Evolutionary conservation across 257 asterid genomes (phyloP), one percentile per base, ranked within the genome.

Genomic region (Salvia miltiorrhiza): DNA sequence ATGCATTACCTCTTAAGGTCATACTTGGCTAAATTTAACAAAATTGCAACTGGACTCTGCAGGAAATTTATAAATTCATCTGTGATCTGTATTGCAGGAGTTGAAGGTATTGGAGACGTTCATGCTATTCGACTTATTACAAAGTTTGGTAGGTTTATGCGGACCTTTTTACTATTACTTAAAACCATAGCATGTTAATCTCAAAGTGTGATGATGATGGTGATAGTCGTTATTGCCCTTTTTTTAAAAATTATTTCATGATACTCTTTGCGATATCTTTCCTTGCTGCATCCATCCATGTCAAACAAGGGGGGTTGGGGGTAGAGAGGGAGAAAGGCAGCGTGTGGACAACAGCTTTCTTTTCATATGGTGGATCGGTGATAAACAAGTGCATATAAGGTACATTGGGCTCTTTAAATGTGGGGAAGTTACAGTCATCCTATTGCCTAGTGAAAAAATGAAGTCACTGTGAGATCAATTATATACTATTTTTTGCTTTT

Each of bases 81-180:
- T 39, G 50, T 59, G 20, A 50, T 23, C 21, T 73, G 21, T 32
- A 72, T 53, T 88, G 83, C 91, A 94, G 99, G 99, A 54, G 97
- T 94, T 78, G 87, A 80, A 14, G 97, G 97, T 50, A 94, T 93
- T 75, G 99, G 97, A 81, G 81, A 85, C 73, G 90, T 86, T 52
- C 93, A 90, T 83, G 99, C 96, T 45, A 54, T 89, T 79, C 91
- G 87, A 74, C 77, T 94, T 72, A 86, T 94, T 70, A 85, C 89
- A 59, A 88, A 89, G 76, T 94, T 90, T 77, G 99, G 97, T 91
- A 88, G 63, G 84, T 71, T 48, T 30, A 40, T 58, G 9, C 64
- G 69, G 63, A 53, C 21, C 70, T 47, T 44, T 19, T 35, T 1
- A 11, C 28, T 72, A 32, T 44, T 37, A 35, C 44, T 65, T 53